Evolutionary conservation across 1,284 basidiomycete species (phyloP), one percentile per base, ranked within the genome.

Genomic region (Tetrapyrgos nigripes): DNA sequence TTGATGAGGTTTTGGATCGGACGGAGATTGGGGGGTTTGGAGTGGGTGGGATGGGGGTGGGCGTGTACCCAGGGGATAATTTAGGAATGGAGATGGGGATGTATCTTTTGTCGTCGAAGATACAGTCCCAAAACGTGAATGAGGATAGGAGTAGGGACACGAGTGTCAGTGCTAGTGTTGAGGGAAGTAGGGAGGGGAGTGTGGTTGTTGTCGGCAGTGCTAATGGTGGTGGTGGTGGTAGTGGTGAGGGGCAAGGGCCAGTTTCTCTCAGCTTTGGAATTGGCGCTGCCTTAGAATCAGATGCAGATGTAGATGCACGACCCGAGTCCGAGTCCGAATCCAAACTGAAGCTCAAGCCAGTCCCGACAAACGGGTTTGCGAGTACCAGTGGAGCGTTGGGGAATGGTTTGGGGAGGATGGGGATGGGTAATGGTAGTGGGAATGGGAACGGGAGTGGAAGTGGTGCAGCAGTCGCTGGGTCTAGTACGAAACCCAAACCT

Each of bases 1-100:
- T n/a, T 67, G 92, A 94, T 67, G 90, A 93, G 64, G 73, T 88
- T 19, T 75, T 71, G 58, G 92, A 92, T 73, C 82, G 86, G 19
- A 82, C 79, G 55, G 90, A 92, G 65, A 85, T 63, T 85, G 19
- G 24, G 23, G 23, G 44, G 29, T 21, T n/a, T 33, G 35, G 24
- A 31, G 19, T 24, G 14, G 11, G 37, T 31, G 47, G 50, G 48
- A 44, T 45, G 24, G 48, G 14, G 46, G 21, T 21, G 48, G 27
- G 17, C 26, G 19, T 13, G 47, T 10, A 28, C 24, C n/a, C 29
- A 24, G 29, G 13, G 27, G 48, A 14, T 27, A 28, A n/a, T n/a
- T n/a, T n/a, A 31, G 13, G n/a, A 19, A 21, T 24, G 19, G 33
- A n/a, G 19, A 26, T 35, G 26, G 35, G 37, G 26, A 45, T 24